Evolutionary conservation across 208 protist genomes (phyloP).

Genomic region (Leishmania aethiopica): DNA sequence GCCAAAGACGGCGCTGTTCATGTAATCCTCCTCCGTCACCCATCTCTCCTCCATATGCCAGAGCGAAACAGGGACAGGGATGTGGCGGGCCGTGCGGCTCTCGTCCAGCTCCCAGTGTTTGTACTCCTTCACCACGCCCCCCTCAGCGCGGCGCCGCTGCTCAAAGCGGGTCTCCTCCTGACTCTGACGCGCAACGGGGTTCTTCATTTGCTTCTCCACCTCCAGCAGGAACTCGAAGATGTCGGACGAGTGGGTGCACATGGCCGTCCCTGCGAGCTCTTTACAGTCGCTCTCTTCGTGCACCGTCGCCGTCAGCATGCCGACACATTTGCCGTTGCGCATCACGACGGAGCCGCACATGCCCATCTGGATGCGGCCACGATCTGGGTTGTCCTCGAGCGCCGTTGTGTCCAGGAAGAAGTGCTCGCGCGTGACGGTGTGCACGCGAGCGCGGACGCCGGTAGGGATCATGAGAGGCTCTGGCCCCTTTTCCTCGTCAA

Average conservation of each 20-base stretch:
- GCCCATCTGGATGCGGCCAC: slow-evolving; percentile 81
- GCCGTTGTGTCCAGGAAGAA: slow-evolving; percentile 88
- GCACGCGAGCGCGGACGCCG: slow-evolving; percentile 78
- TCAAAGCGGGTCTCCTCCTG: slow-evolving; percentile 80
- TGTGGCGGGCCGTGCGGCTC: slow-evolving; percentile 80
- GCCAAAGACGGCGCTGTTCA: slow-evolving; percentile 81
- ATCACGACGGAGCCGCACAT: slow-evolving; percentile 91
- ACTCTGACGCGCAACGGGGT: slow-evolving; percentile 42
- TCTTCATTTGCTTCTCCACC: slow-evolving; percentile 92
- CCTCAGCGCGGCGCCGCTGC: slow-evolving; percentile 53
- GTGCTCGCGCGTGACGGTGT: slow-evolving; percentile 82
- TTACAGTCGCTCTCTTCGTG: slow-evolving; percentile 79
- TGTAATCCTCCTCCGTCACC: slow-evolving; percentile 90
- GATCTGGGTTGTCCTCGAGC: slow-evolving; percentile 66
- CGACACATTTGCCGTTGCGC: slow-evolving; percentile 89
- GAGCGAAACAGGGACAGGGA: slow-evolving; percentile 79
- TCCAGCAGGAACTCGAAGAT: slow-evolving; percentile 91
- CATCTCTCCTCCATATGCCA: slow-evolving; percentile 93
- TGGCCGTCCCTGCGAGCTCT: slow-evolving; percentile 86
- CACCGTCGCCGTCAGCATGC: slow-evolving; percentile 92
- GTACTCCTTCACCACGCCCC: slow-evolving; percentile 25
- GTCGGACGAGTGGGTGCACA: slow-evolving; percentile 87
- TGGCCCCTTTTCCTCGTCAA: slow-evolving; percentile 87
- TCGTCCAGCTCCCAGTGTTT: slow-evolving; percentile 84
- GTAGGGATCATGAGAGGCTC: slow-evolving; percentile 92